A percentile compares a stretch with the other conserved stretches of the same genome.
Conservation (phyloP, 768 basidiomycete species). For the Kwoniella bestiolae region DNA sequence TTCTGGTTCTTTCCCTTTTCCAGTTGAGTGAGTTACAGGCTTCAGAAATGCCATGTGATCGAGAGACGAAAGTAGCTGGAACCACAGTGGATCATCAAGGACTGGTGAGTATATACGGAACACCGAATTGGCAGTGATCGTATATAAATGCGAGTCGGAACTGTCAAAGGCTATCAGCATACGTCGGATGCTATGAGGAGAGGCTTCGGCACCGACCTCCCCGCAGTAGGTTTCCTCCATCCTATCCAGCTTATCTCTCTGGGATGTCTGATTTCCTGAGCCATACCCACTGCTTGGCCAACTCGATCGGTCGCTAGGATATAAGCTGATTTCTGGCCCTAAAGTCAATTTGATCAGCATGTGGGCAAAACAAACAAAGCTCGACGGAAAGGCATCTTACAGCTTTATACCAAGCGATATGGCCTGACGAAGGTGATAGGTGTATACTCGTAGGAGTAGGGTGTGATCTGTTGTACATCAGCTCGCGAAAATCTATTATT, state of each 20-base stretch:
- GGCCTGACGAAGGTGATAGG: constrained; percentile 33
- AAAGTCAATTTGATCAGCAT: not conserved
- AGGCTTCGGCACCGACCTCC: constrained; percentile 40
- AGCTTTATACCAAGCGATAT: constrained; percentile 41
- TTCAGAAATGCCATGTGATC: constrained; percentile 70
- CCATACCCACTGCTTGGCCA: constrained; percentile 28
- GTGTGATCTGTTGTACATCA: constrained; percentile 21
- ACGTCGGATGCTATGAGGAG: too few relatives aligned
- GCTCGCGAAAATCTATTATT: not conserved
- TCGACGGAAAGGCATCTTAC: constrained; percentile 13
- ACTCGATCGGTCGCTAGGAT: constrained; percentile 35
- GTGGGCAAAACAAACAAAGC: too few relatives aligned
- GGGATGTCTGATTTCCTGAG: constrained; percentile 49
- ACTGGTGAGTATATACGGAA: constrained; percentile 86
- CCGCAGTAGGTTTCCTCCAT: constrained; percentile 41
- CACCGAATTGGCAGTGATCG: constrained; percentile 78
- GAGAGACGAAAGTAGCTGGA: constrained; percentile 81
- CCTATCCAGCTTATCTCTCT: constrained; percentile 44
- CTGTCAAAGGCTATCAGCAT: constrained; percentile 27
- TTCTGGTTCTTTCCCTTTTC: constrained; percentile 34
- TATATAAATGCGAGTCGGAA: constrained; percentile 64
- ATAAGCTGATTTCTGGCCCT: constrained; percentile 33
- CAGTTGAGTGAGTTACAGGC: constrained; percentile 55
- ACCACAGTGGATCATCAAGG: constrained; percentile 77
- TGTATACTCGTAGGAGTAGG: constrained; percentile 24